Evolutionary conservation across 140 eudicot genomes (phyloP).

Genomic region (Senecio squalidus): DNA sequence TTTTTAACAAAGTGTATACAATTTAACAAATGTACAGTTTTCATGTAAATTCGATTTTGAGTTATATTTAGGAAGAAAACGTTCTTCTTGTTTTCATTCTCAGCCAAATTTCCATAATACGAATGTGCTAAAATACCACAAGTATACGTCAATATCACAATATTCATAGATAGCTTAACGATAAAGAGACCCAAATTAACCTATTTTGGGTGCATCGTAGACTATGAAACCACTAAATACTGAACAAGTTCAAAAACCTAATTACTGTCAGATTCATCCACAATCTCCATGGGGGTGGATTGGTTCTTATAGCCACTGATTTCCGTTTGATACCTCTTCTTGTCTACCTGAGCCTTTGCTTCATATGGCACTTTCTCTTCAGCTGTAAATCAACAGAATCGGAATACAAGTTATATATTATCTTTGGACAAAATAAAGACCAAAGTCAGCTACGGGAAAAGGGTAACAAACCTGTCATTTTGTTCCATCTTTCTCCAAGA

Average conservation of each 20-base stretch:
- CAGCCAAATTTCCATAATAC: background rate
- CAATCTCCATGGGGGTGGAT: constrained; percentile 38
- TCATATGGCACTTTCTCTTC: constrained; percentile 88
- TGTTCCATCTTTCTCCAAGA: constrained; percentile 90
- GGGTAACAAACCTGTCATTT: constrained; percentile 55
- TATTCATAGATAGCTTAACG: background rate
- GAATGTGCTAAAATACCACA: background rate
- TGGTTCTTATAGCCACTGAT: constrained; percentile 71
- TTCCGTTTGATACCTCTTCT: constrained; percentile 64
- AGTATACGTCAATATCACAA: background rate
- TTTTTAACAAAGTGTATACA: constrained; percentile 18
- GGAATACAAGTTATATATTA: background rate
- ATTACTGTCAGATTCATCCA: constrained; percentile 65
- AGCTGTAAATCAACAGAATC: constrained; percentile 33
- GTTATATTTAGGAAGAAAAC: constrained; percentile 9
- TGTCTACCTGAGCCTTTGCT: constrained; percentile 74
- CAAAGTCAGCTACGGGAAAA: background rate
- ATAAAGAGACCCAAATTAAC: background rate
- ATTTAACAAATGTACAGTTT: constrained; percentile 26
- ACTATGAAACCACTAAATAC: background rate
- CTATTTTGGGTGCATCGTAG: background rate
- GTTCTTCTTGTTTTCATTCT: constrained; percentile 9
- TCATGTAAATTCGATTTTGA: constrained; percentile 20
- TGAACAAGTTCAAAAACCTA: constrained; percentile 22
- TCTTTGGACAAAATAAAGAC: background rate